Evolutionary conservation across 2,329 filamentous ascomycete genomes (phyloP), one percentile per base, ranked within the genome.

Genomic region (Ustulina deusta): DNA sequence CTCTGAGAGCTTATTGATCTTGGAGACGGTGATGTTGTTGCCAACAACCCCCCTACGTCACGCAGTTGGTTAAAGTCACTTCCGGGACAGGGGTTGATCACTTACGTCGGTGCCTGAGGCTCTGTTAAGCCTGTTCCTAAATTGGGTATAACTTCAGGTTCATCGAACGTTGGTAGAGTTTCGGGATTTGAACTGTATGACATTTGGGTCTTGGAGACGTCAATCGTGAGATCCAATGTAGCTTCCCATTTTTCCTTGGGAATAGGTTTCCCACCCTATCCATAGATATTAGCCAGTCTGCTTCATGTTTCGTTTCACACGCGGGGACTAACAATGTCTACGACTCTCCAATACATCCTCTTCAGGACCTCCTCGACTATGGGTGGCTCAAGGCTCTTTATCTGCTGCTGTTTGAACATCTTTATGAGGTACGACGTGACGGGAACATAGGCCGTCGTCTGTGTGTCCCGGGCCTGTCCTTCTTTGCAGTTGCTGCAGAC

Each of bases 401-500:
- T 13, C 59, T 70, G 65, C 34, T 68, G 66, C 25, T 70, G 62
- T 25, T 68, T 49, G 15, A 70, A 63, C 65, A 65, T 65, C 46
- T 65, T 69, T 13, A 69, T 29, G 10, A 71, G 52, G 32, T 66
- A 71, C 6, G 69, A 69, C 1, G 66, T 71, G 7, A 71, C 25
- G 38, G 69, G 69, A 11, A 71, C 40, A 13, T 71, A 69, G 11
- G 69, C 66, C 11, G 61, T 61, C 20, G 46, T 61, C 13, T 69
- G 69, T 52, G 67, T 32, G 38, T 69, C 61, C 20, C 57, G 17
- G 34, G 29, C 57, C 32, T 69, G 57, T 51, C 63, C 60, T 3
- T 69, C 63, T 48, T 49, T 64, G 61, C 69, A 71, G n/a, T 71
- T 71, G 22, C 44, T 62, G 58, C 69, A 71, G 5, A 71, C 62